phyloP scores from a whole-genome alignment of 331 rosid genomes.

The Erythrophleum ivorense region DNA sequence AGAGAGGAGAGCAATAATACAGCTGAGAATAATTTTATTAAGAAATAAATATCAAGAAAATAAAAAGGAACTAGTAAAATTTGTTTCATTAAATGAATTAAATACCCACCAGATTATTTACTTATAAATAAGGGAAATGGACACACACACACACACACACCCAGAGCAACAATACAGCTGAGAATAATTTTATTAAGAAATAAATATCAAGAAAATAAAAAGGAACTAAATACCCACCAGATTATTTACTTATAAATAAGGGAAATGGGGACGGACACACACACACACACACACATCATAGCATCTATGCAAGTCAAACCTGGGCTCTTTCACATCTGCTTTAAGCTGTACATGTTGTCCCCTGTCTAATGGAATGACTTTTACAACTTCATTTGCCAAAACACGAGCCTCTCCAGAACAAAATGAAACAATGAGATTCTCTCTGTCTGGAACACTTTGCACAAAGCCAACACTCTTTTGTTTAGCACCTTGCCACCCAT shows the following conservation, averaged over 20 bases:
- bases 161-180: too few relatives aligned
- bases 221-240: too few relatives aligned
- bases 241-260: too few relatives aligned
- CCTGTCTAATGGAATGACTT: constrained; percentile 92
- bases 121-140: background rate
- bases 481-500: constrained; percentile 93
- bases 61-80: background rate
- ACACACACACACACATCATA: background rate
- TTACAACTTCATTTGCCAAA: constrained; percentile 79
- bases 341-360: constrained; percentile 96
- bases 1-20: background rate
- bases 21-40: background rate
- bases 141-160: too few relatives aligned
- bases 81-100: background rate
- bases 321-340: constrained; percentile 88
- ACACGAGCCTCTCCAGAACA: constrained; percentile 94
- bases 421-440: constrained; percentile 81
- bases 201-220: too few relatives aligned
- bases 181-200: too few relatives aligned
- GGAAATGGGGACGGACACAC: too few relatives aligned
- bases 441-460: constrained; percentile 80
- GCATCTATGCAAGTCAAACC: constrained; percentile 52
- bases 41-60: background rate
- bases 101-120: background rate
- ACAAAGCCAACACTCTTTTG: constrained; percentile 94